phyloP scores from a whole-genome alignment of 495 filamentous ascomycete genomes.

The Baudoinia panamericana region DNA sequence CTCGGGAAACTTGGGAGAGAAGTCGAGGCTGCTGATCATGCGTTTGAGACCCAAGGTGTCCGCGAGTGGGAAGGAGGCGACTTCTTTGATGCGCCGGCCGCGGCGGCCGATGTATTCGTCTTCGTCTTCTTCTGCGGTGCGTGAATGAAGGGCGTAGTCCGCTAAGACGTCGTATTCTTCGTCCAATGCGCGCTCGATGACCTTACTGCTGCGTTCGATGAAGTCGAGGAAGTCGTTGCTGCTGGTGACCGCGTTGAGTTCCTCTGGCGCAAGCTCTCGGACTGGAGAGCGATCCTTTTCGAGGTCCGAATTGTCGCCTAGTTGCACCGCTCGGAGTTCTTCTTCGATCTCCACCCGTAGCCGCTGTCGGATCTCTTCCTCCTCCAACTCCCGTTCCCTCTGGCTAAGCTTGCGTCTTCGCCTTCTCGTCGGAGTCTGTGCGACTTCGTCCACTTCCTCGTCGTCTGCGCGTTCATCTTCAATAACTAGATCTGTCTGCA shows the following conservation, averaged over 20 bases:
- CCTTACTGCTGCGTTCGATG: conserved; percentile 87
- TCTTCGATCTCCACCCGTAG: conserved; percentile 84
- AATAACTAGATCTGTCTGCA: conserved; percentile 59
- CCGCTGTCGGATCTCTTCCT: conserved; percentile 78
- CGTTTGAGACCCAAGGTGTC: conserved; percentile 94
- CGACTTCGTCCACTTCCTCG: neutral
- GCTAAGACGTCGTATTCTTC: conserved; percentile 89
- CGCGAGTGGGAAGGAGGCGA: conserved; percentile 76
- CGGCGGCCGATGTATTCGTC: conserved; percentile 52
- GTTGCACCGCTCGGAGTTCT: conserved; percentile 58
- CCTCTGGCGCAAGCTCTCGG: conserved; percentile 70
- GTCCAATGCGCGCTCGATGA: conserved; percentile 90
- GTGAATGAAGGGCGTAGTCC: conserved; percentile 71
- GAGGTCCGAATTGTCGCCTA: conserved; percentile 36
- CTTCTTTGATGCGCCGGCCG: conserved; percentile 67
- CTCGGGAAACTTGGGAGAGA: conserved; percentile 90
- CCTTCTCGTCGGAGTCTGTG: conserved; percentile 21
- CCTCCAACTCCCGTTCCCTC: conserved; percentile 65
- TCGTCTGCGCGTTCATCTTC: conserved; percentile 4
- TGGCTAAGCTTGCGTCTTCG: conserved; percentile 58
- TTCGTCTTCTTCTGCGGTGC: conserved; percentile 53
- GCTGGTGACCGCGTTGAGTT: conserved; percentile 78
- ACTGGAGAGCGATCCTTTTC: conserved; percentile 49
- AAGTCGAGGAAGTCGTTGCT: conserved; percentile 92
- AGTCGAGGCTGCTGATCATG: conserved; percentile 85